Base-by-base conservation (phyloP, 371 early-diverging fungal genomes). In the Mucor sp. region DNA sequence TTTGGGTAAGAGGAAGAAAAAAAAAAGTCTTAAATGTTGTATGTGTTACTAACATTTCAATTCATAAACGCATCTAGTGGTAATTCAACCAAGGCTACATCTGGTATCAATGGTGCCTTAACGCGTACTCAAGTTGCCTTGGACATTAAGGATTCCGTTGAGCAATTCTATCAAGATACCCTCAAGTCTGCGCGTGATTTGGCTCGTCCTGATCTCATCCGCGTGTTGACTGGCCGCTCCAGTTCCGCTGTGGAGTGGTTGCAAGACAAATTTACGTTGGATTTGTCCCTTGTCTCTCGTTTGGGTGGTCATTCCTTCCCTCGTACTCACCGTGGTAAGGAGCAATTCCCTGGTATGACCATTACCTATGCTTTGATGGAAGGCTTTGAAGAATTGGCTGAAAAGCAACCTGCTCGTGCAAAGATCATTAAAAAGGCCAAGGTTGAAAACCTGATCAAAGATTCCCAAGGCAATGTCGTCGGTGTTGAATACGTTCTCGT, bases 21-120 rank as follows among this genome's bases (percentile, higher is more conserved):
- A 9, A 44, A 30, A 41, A 30, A 32, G 15, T 47, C 66, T 60
- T 66, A 23, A 30, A 27, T 28, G 30, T 35, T 50, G 47, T 47
- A 4, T 48, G 50, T 50, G 50, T 50, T 50, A 50, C 50, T 50
- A 8, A 50, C 25, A 11, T 11, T 47, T 47, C 19, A 11, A 50
- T 47, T 47, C 6, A 19, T 6, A 33, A 33, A 15, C n/a, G 6
- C 47, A 33, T 55, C 33, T 58, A 83, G 94, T 60, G 98, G 97
- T 55, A 94, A 94, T 82, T 91, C 91, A 17, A 92, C 96, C 71
- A 97, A 97, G 86, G 98, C 98, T n/a, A 96, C 98, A 6, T 96
- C 97, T 4, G 98, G 98, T 67, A 97, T 97, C 80, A 97, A 97
- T 84, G 96, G 96, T 55, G 97, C 94, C 35, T 83, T 91, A 57